Percentiles rank a stretch among this genome's conserved stretches.
Evolutionary conservation across 345 rosid genomes (phyloP).

Genomic region (Bretschneidera sinensis): DNA sequence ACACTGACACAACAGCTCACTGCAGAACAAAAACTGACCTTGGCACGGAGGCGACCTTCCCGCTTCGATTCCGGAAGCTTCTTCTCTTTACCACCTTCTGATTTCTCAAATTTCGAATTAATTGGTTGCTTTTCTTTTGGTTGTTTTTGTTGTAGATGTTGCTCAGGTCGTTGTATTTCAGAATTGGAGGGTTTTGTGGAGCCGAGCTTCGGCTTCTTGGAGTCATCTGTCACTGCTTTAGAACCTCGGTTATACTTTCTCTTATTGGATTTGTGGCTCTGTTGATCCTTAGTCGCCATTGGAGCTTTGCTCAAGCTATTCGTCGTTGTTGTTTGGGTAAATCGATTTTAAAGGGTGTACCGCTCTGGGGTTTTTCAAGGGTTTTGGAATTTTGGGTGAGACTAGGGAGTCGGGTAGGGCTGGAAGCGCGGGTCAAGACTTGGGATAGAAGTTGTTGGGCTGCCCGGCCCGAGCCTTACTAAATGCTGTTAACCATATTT

Average conservation of each 20-base stretch:
- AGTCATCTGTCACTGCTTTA: slow-evolving; percentile 5
- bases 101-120: slow-evolving; percentile 12
- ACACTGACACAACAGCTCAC: not conserved
- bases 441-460: too few species aligned
- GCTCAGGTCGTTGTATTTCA: not conserved
- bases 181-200: slow-evolving; percentile 13
- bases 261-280: slow-evolving; percentile 21
- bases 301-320: slow-evolving; percentile 12
- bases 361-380: not conserved
- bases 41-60: slow-evolving; percentile 40
- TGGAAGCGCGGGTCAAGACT: too few species aligned
- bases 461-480: too few species aligned
- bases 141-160: not conserved
- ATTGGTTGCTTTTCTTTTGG: not conserved
- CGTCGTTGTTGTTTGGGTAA: not conserved
- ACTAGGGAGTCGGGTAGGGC: too few species aligned
- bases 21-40: slow-evolving; percentile 21
- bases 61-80: slow-evolving; percentile 23
- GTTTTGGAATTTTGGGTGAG: too few species aligned
- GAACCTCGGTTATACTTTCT: slow-evolving; percentile 28
- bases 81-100: slow-evolving; percentile 9
- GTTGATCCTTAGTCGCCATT: slow-evolving; percentile 43
- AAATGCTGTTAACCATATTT: too few species aligned
- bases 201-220: slow-evolving; percentile 31
- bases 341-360: not conserved